Conservation (phyloP, 352 stramenopile genomes). For the Globisporangium barbulae region DNA sequence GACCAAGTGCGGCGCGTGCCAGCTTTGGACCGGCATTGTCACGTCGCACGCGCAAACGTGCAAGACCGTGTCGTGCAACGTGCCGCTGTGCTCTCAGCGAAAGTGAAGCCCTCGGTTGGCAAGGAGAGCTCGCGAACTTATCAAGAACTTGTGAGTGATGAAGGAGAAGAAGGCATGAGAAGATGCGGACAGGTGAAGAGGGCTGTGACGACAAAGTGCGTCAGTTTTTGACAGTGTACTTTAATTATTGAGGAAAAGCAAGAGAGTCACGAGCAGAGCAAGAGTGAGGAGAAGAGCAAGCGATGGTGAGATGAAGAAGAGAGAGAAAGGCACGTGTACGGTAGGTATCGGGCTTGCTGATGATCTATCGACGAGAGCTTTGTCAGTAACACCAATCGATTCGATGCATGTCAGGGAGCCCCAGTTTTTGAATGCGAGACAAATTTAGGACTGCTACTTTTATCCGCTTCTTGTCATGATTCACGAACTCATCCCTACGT, state of each 20-base stretch:
- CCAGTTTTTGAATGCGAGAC: not conserved
- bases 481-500: not conserved
- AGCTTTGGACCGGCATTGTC: slow-evolving; percentile 52
- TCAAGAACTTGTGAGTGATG: not conserved
- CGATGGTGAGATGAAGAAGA: not conserved
- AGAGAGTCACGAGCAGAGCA: not conserved
- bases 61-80: slow-evolving; percentile 19
- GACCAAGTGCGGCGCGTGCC: slow-evolving; percentile 46
- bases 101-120: not conserved
- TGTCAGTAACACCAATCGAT: not conserved
- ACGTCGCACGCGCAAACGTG: slow-evolving; percentile 30
- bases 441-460: slow-evolving; percentile 1
- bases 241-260: slow-evolving; percentile 12
- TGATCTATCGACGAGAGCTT: not conserved
- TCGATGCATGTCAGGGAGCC: not conserved
- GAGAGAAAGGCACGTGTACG: not conserved
- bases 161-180: not conserved
- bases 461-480: not conserved
- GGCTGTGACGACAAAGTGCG: not conserved
- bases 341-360: not conserved
- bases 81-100: slow-evolving; percentile 37
- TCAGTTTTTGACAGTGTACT: slow-evolving; percentile 17
- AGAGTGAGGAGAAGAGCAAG: not conserved
- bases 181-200: not conserved
- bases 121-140: slow-evolving; percentile 9